These are phyloP conservation scores for Emergomyces africanus DNA, from an alignment of 2,329 filamentous ascomycete species.

Conservation along the genomic window DNA sequence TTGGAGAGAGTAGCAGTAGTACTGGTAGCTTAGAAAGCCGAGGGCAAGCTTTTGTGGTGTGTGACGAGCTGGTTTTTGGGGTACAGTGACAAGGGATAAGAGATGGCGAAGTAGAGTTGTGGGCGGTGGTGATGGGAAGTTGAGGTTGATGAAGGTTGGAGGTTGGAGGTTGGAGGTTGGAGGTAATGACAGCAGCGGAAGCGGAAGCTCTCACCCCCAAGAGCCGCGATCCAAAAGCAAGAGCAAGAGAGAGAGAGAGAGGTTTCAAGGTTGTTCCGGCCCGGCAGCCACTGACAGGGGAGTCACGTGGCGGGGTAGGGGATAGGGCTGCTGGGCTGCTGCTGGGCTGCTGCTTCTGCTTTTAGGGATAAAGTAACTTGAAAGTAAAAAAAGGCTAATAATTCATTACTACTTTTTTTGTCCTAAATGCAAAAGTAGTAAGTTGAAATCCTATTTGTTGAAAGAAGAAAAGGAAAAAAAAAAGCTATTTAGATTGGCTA, in stretches of 20 bases:
- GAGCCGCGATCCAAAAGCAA: background rate
- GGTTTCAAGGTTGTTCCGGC: background rate
- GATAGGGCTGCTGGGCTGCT: no score
- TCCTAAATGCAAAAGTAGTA: no score
- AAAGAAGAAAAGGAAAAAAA: no score
- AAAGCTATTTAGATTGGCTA: no score
- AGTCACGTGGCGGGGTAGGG: background rate
- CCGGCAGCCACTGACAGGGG: background rate
- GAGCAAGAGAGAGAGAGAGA: background rate
- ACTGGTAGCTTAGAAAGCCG: background rate
- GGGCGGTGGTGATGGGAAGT: background rate
- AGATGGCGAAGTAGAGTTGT: background rate
- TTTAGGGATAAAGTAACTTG: no score
- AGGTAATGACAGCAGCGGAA: background rate
- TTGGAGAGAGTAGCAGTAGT: background rate
- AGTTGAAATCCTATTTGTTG: no score
- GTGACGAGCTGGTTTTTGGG: background rate
- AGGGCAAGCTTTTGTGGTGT: background rate
- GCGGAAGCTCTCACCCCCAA: background rate
- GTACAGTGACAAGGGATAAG: background rate
- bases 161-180: background rate
- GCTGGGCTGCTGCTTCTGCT: no score
- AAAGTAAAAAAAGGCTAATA: no score
- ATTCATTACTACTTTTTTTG: no score
- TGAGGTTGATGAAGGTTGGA: background rate